These are phyloP conservation scores for Rubia tinctorum DNA, from an alignment of 305 asterid genomes.

Conservation along the genomic window DNA sequence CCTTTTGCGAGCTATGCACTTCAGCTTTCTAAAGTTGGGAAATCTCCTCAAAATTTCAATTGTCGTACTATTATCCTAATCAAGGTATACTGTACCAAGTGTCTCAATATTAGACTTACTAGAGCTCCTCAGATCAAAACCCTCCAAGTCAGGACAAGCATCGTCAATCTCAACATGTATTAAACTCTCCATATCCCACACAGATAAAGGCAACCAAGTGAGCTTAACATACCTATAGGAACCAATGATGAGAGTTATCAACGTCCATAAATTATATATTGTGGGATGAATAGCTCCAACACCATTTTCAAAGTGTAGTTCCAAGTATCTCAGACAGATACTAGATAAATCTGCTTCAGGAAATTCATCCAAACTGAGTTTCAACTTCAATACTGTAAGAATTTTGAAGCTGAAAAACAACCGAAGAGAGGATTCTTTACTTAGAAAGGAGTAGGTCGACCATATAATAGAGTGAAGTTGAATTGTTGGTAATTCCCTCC, in stretches of 20 bases:
- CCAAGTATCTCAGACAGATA: not conserved
- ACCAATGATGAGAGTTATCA: no score
- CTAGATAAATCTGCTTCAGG: no score
- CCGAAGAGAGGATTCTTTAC: no score
- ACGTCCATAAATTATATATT: no score
- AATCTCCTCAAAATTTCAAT: not conserved
- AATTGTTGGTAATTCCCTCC: not conserved
- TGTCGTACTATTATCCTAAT: not conserved
- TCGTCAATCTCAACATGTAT: not conserved
- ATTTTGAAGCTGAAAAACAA: not conserved
- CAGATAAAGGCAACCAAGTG: not conserved
- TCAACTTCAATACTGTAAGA: slow-evolving; percentile 3
- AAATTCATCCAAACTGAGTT: no score
- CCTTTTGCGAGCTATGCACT: not conserved
- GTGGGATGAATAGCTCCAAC: not conserved
- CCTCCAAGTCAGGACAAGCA: not conserved
- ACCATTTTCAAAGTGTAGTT: not conserved
- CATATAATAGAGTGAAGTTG: not conserved
- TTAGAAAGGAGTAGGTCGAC: not conserved
- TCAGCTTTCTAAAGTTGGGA: not conserved
- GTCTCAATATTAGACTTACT: not conserved
- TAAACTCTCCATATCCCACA: not conserved
- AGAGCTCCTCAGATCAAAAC: not conserved
- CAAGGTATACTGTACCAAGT: not conserved
- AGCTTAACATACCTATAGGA: no score